phyloP scores from a whole-genome alignment of 768 basidiomycete genomes.

The Mycena amicta region DNA sequence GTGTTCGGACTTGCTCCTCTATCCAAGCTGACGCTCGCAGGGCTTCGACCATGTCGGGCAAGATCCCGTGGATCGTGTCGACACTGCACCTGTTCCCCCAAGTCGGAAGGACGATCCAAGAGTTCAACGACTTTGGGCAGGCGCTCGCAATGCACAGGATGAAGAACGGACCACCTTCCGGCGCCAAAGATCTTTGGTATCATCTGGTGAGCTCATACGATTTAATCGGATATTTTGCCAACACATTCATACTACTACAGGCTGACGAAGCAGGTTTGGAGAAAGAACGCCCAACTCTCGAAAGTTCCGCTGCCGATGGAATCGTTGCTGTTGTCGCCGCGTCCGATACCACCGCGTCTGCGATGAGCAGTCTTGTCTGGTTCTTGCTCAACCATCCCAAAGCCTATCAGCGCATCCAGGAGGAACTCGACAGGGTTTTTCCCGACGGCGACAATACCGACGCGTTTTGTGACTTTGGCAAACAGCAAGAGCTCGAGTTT shows the following conservation, averaged over 20 bases:
- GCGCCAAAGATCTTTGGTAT: slow-evolving; percentile 2
- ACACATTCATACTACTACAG: too few species aligned
- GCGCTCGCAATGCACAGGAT: slow-evolving; percentile 9
- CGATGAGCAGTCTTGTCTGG: slow-evolving; percentile 36
- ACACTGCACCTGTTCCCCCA: slow-evolving; percentile 1
- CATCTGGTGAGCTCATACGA: neutral
- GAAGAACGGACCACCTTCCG: neutral
- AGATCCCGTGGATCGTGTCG: slow-evolving; percentile 11
- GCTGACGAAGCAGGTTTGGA: neutral
- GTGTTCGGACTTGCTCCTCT: slow-evolving; percentile 1
- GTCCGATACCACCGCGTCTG: slow-evolving; percentile 43
- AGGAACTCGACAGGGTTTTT: slow-evolving; percentile 33
- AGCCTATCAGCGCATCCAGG: slow-evolving; percentile 34
- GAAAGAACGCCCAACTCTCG: slow-evolving; percentile 28
- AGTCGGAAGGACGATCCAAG: slow-evolving; percentile 3
- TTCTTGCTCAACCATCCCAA: slow-evolving; percentile 36
- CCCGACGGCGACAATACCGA: slow-evolving; percentile 21
- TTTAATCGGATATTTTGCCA: neutral
- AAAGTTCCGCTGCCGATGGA: slow-evolving; percentile 41
- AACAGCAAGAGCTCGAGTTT: slow-evolving; percentile 34
- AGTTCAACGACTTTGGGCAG: slow-evolving; percentile 12
- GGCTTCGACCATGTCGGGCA: slow-evolving; percentile 4
- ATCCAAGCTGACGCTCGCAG: neutral
- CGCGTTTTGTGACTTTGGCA: slow-evolving; percentile 26
- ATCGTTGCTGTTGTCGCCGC: slow-evolving; percentile 40